Base-by-base conservation (phyloP, 108 stramenopile genomes). In the Fragilaria crotonensis region DNA sequence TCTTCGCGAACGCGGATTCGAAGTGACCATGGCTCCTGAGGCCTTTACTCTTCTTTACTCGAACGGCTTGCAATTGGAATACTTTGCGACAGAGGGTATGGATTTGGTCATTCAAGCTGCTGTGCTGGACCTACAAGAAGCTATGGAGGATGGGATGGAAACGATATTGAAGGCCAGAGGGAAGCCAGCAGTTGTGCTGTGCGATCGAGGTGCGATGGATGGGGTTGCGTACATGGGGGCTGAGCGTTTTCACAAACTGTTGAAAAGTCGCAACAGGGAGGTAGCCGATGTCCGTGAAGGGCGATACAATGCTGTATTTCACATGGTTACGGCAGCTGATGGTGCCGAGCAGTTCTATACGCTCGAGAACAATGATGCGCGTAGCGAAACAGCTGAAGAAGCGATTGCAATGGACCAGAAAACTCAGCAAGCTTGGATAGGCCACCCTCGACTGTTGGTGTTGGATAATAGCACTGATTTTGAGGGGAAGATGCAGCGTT, bases 181-280 rank as follows among this genome's bases (percentile, higher is more conserved):
- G 2, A 82, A 81, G 55, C 92, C 93, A 11, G 79, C 75, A 22
- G 90, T 96, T 0, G 53, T 98, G 3, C 54, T 98, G 25, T 97
- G 95, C 45, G 97, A 98, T 74, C 67, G 97, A 17, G 97, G 97
- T 26, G 63, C 87, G 2, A 90, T 96, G 90, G 96, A 97, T 72
- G 95, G 95, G 23, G 51, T 76, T 23, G 96, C 93, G 1, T 96
- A 96, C 75, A 77, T 98, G 68, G 52, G 60, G 5, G 77, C 84
- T 17, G 73, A 84, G 44, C 93, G 89, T 86, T 61, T 47, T 26
- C 51, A 78, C 2, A 57, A 76, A 4, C 54, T 95, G 21, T 49
- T 78, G 17, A 55, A 76, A 29, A 60, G 77, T 21, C 71, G 78
- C 46, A 70, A 75, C 4, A 53, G 66, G 19, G 61, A 67, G 30